Base-by-base conservation (phyloP, 2,329 filamentous ascomycete species). In the Daldinia eschscholtzii region DNA sequence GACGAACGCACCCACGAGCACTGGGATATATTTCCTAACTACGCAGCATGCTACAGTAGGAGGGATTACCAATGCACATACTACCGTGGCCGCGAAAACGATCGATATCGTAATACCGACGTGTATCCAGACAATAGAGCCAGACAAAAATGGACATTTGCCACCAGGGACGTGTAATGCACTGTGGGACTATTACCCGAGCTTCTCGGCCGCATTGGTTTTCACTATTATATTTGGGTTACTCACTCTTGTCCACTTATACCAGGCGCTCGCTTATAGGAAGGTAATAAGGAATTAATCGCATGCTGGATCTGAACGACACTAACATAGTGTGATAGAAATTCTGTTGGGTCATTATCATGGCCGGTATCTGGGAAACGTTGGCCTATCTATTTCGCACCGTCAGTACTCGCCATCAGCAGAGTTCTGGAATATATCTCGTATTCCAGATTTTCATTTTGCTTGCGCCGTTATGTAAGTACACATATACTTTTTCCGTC, bases 281-380 rank as follows among this genome's bases (percentile, higher is more conserved):
- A 77, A 76, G 70, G 73, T 76, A 20, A 66, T 46, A 58, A 52
- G n/a, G 35, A 13, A 4, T n/a, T 3, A 37, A 37, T 15, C 7
- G 12, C n/a, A 4, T 12, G 4, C 18, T 20, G 3, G 12, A 4
- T 6, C 9, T 15, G 15, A 18, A 28, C 12, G 1, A 28, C 26
- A 28, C 39, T 68, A 30, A 71, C 37, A 7, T 2, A 13, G 23
- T 10, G 2, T 37, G 15, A 33, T 46, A 76, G 75, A 70, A 62
- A 48, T 81, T 78, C 73, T 79, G 76, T 37, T 81, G 78, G 79
- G 78, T 79, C 9, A 79, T 80, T 35, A 74, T 78, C 68, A 80
- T 80, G 79, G 79, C 78, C n/a, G 70, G 75, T 37, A 64, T 72
- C 12, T 79, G 77, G 77, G 77, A 79, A 60, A 76, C 72, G 5